A percentile compares a stretch with the other conserved stretches of the same genome.
These are phyloP conservation scores for Apiospora arundinis DNA, from an alignment of 2,329 filamentous ascomycete genomes.

Conservation along the genomic window DNA sequence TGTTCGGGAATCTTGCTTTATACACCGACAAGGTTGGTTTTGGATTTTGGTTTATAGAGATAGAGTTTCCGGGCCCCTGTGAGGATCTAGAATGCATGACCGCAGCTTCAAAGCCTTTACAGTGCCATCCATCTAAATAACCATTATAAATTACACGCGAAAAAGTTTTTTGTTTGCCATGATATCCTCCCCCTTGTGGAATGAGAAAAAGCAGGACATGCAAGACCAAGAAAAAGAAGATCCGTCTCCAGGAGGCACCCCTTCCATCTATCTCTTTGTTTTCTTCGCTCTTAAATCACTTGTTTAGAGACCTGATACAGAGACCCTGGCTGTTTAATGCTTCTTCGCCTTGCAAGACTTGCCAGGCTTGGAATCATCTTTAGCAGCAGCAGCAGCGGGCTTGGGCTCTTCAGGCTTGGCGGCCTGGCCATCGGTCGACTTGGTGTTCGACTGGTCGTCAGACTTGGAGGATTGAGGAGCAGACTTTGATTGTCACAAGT, in stretches of 20 bases:
- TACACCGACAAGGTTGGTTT: neutral
- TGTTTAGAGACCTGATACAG: too few relatives aligned
- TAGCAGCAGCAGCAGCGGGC: too few relatives aligned
- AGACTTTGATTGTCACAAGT: neutral
- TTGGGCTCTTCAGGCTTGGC: too few relatives aligned
- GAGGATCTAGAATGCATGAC: conserved; percentile 12
- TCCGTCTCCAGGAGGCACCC: neutral
- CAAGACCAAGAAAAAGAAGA: conserved; percentile 1
- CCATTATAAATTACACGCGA: conserved; percentile 14
- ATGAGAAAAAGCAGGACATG: neutral
- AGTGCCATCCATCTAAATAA: neutral
- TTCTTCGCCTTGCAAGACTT: conserved; percentile 9
- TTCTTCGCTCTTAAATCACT: too few relatives aligned
- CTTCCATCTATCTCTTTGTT: neutral
- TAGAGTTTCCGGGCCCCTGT: conserved; percentile 7
- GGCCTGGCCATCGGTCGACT: neutral
- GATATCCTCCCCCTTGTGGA: neutral
- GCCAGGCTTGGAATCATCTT: neutral
- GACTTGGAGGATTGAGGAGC: too few relatives aligned
- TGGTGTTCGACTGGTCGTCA: neutral
- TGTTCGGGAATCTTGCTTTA: conserved; percentile 2
- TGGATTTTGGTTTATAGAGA: neutral
- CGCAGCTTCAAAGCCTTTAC: conserved; percentile 7
- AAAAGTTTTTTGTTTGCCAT: neutral
- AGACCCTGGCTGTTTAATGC: too few relatives aligned